Base-by-base conservation (phyloP, 75 land plant species). In the Selaginella tamariscina region DNA sequence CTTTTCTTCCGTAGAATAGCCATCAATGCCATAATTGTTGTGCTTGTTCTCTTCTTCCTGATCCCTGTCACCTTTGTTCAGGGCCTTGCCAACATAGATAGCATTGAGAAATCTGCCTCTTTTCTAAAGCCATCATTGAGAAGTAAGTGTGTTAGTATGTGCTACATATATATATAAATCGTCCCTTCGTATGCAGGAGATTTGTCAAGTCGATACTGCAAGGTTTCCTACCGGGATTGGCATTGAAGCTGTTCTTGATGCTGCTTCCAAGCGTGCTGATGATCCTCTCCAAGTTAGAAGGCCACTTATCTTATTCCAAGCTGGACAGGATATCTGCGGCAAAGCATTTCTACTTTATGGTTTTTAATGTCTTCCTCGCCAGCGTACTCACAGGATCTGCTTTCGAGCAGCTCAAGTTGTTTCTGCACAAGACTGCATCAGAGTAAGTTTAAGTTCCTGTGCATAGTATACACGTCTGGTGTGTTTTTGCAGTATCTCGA, bases 361-460 rank as follows among this genome's bases (percentile, higher is more conserved):
- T 85, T 55, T 83, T 85, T 30, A 81, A 85, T 71, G 86, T 85
- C 13, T 85, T 85, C 56, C 71, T 85, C 68, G 86, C 85, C 32
- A 85, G 80, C 66, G 78, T 85, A 28, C 31, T 85, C 20, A 60
- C 82, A 22, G 88, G 88, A 69, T 77, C 88, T 32, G 81, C 86
- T 33, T 85, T 85, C 29, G 72, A 85, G 29, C 88, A 85, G 72
- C 75, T 85, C 54, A 66, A 78, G 28, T 22, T 64, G 11, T 83
- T 84, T 54, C 30, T 83, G 32, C 77, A 82, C 63, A 59, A 59
- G 21, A 9, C 63, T 8, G 8, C 63, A 2, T 22, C 63, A 8
- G 63, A 59, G 22, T 26, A 59, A 59, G 27, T 21, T 9, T 2
- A 59, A 22, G 9, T 59, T 59, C 27, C 20, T 59, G 9, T 22